Base-by-base conservation (phyloP, 1,139 yeast species). In the Yamadazyma epiphylla region DNA sequence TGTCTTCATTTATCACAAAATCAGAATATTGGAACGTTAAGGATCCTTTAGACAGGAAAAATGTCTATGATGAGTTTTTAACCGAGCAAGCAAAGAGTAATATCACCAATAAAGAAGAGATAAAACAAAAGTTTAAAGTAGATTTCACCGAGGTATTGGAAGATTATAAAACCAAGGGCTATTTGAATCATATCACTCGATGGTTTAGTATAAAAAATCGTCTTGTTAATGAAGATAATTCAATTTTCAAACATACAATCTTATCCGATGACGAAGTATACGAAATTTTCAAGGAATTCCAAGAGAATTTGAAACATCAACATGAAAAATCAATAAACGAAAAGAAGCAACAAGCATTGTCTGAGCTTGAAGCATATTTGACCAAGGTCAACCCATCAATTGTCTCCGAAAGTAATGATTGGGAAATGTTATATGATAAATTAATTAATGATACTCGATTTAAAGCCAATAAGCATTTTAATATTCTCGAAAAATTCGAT, bases 1-100 rank as follows among this genome's bases (percentile, higher is more conserved):
- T 88, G 63, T 59, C 74, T n/a, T 67, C 63, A 17, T 63, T 80
- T 35, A 68, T 84, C 12, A 55, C 53, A 5, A 77, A 80, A 33
- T 77, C 81, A 1, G 63, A 77, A 12, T 89, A 86, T 49, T 86
- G 95, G 94, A 58, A 68, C 1, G 57, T 87, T 1, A 58, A 63
- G 4, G 83, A 80, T 44, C 70, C 95, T 0, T 46, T 80, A 6
- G 63, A 65, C 37, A 70, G 94, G 30, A 78, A 80, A 43, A 60
- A 60, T 13, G 50, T 76, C 13, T 88, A 81, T 53, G 94, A 87
- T 32, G 76, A 75, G 24, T 84, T 72, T 48, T 53, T 82, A 17
- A 63, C 69, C 1, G 69, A 70, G 19, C 70, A 74, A 44, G 63
- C 80, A 5, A 74, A 75, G 41, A 69, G 70, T 24, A 80, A 80